Evolutionary conservation across 2,329 filamentous ascomycete genomes (phyloP).

Genomic region (Samsoniella hepiali): DNA sequence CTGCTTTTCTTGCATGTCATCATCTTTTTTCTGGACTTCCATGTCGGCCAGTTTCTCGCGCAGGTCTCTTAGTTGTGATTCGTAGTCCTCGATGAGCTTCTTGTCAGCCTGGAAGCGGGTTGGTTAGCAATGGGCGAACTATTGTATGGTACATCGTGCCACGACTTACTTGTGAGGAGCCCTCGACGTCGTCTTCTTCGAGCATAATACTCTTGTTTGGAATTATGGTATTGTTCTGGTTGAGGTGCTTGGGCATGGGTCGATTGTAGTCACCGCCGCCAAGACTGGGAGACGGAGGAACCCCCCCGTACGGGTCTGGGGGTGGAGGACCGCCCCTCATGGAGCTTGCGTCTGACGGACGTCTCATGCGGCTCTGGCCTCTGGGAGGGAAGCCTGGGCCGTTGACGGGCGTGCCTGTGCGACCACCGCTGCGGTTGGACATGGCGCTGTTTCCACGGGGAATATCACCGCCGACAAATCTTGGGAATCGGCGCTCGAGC

Average conservation of each 20-base stretch:
- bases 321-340: constrained; percentile 45
- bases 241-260: constrained; percentile 80
- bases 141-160: too few relatives aligned
- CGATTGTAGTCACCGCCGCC: constrained; percentile 65
- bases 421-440: constrained; percentile 54
- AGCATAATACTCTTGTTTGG: constrained; percentile 98
- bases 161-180: constrained; percentile 47
- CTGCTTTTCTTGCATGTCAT: constrained; percentile 66
- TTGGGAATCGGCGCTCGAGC: constrained; percentile 82
- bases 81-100: constrained; percentile 74
- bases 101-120: constrained; percentile 55
- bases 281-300: constrained; percentile 58
- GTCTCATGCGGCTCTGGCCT: constrained; percentile 51
- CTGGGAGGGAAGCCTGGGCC: constrained; percentile 49
- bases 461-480: constrained; percentile 68
- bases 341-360: constrained; percentile 62
- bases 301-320: constrained; percentile 45
- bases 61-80: constrained; percentile 71
- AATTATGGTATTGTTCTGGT: constrained; percentile 89
- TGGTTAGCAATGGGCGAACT: constrained; percentile 18
- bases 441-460: constrained; percentile 67
- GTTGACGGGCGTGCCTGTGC: constrained; percentile 61
- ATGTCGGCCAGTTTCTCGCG: constrained; percentile 70
- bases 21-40: constrained; percentile 72
- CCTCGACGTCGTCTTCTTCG: constrained; percentile 82